Conservation (phyloP, 2,329 filamentous ascomycete species). For the Penicillium carneum region DNA sequence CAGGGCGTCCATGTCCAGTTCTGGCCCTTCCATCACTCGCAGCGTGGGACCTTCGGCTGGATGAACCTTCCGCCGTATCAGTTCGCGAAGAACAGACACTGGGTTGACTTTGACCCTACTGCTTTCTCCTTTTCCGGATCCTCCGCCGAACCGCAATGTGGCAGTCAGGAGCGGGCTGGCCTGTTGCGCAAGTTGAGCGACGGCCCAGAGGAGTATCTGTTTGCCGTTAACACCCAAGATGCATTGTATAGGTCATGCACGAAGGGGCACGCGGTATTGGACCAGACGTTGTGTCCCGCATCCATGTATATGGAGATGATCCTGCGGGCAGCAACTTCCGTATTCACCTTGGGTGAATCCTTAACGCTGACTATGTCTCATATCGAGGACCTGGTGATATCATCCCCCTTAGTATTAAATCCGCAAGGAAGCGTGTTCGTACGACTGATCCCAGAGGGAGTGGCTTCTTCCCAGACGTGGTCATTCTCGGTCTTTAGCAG, state of each 20-base stretch:
- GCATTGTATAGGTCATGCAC: slow-evolving; percentile 5
- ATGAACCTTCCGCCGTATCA: slow-evolving; percentile 48
- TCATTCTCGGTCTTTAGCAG: slow-evolving; percentile 1
- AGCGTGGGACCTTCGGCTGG: slow-evolving; percentile 31
- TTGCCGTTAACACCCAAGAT: slow-evolving; percentile 9
- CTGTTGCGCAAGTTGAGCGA: not conserved
- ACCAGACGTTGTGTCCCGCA: slow-evolving; percentile 20
- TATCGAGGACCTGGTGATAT: slow-evolving; percentile 1
- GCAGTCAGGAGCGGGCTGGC: not conserved
- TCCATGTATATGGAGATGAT: slow-evolving; percentile 24
- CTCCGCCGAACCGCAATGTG: not conserved
- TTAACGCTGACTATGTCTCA: not conserved
- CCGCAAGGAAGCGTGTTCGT: not conserved
- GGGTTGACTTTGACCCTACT: slow-evolving; percentile 36
- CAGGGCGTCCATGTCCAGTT: slow-evolving; percentile 34
- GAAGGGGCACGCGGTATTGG: slow-evolving; percentile 25
- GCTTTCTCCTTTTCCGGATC: not conserved
- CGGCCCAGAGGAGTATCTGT: not conserved
- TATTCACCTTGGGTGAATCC: slow-evolving; percentile 3
- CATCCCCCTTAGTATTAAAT: not conserved
- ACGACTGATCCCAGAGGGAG: not conserved
- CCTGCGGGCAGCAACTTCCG: not conserved
- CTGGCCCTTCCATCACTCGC: slow-evolving; percentile 40
- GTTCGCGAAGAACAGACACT: slow-evolving; percentile 45
- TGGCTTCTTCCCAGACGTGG: not conserved